Evolutionary conservation across 2,329 filamentous ascomycete genomes (phyloP).

Genomic region (Ustilaginoidea virens): DNA sequence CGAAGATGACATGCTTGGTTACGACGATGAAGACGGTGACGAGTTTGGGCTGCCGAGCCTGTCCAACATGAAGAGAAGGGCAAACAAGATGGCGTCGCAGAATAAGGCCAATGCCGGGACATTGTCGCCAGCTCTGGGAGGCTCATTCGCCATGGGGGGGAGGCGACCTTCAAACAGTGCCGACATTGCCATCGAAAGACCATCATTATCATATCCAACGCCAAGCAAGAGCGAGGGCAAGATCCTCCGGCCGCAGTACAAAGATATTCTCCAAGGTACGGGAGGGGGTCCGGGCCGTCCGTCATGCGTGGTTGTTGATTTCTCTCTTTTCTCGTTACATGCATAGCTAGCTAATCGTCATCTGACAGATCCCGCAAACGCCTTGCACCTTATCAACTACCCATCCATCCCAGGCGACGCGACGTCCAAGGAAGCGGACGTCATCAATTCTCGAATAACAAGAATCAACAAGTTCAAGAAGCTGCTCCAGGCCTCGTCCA

Average conservation of each 20-base stretch:
- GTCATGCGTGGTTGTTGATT: no score
- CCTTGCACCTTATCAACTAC: slow-evolving; percentile 85
- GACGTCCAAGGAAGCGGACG: slow-evolving; percentile 69
- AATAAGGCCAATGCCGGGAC: slow-evolving; percentile 14
- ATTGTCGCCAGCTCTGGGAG: slow-evolving; percentile 20
- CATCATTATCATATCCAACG: slow-evolving; percentile 67
- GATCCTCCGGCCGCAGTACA: slow-evolving; percentile 91
- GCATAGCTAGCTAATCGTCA: no score
- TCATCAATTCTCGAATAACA: slow-evolving; percentile 72
- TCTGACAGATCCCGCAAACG: slow-evolving; percentile 86
- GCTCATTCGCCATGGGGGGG: slow-evolving; percentile 22
- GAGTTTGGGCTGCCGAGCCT: slow-evolving; percentile 91
- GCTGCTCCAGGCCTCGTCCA: slow-evolving; percentile 81
- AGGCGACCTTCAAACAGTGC: slow-evolving; percentile 68
- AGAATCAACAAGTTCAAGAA: slow-evolving; percentile 98
- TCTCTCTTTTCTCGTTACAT: no score
- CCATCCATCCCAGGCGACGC: slow-evolving; percentile 59
- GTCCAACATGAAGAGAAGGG: slow-evolving; percentile 73
- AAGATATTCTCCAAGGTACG: slow-evolving; percentile 70
- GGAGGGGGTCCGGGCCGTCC: no score
- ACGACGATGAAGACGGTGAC: slow-evolving; percentile 80
- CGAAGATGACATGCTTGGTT: slow-evolving; percentile 62
- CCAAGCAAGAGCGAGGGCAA: slow-evolving; percentile 86
- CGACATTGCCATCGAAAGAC: slow-evolving; percentile 86
- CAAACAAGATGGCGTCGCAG: slow-evolving; percentile 34